Evolutionary conservation across 768 basidiomycete species (phyloP), one percentile per base, ranked within the genome.

Genomic region (Auriscalpium microsporum): DNA sequence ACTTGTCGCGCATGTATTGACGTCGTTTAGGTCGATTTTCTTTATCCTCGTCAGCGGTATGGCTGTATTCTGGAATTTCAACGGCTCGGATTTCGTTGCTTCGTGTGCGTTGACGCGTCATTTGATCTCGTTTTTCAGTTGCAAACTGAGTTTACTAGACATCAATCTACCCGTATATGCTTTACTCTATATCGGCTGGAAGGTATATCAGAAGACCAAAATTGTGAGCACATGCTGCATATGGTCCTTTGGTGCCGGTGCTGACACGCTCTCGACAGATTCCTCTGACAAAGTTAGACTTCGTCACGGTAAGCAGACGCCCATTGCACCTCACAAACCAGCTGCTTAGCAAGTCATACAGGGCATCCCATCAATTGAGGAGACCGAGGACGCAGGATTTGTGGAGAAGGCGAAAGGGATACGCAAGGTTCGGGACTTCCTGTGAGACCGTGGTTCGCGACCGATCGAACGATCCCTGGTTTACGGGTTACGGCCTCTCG

Each of bases 1-100:
- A 23, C 19, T 21, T 19, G 19, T 37, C 48, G 14, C 28, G 42
- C 33, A 40, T 44, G 28, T 7, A 28, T 28, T 44, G 33, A 47
- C 28, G 1, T 1, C 19, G n/a, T 45, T 35, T 33, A 61, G 59
- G 49, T 55, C 59, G 48, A 17, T 17, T 13, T 14, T 61, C 44
- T 61, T 58, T 46, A 61, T 58, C 37, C 44, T 61, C 8, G 52
- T 58, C 13, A 58, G 59, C 23, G 59, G 59, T 16, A 42, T 61
- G 28, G 50, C 60, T 9, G 57, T 52, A 38, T 54, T 61, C 36
- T 61, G 60, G 60, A 6, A 52, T 35, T 54, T 54, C 55, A 56
- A 58, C 28, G 55, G 45, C 4, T 35, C 60, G 17, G 60, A 61
- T 14, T 58, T 61, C 17, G 49, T 61, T 10, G 60, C 58, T n/a